phyloP scores from a whole-genome alignment of 2,329 filamentous ascomycete genomes.

The Colletotrichum sp. region DNA sequence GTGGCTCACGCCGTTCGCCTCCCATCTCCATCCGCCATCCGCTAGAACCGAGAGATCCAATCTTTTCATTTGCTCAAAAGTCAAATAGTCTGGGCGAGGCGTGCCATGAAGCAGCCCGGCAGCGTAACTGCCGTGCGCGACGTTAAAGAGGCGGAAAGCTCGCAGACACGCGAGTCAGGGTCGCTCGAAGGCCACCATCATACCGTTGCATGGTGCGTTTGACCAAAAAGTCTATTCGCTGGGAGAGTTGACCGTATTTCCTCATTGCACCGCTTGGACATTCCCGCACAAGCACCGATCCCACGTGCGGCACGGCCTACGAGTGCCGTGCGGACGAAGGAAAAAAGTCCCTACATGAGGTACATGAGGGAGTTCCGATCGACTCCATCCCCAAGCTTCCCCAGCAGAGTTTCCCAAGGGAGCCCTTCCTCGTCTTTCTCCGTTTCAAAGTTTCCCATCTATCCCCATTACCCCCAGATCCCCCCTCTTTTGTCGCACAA shows the following conservation, averaged over 20 bases:
- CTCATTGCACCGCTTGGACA: not conserved
- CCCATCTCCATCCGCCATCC: not conserved
- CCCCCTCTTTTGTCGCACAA: not conserved
- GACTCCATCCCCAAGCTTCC: not conserved
- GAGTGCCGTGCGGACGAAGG: not conserved
- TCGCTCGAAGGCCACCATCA: not conserved
- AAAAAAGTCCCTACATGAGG: not conserved
- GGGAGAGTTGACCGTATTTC: not conserved
- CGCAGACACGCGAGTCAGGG: not conserved
- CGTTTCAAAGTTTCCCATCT: not conserved
- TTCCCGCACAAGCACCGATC: not conserved
- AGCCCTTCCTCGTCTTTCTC: not conserved
- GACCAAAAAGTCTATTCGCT: conserved; percentile 6
- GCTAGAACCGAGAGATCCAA: not conserved
- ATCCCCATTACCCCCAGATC: not conserved
- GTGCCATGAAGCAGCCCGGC: not conserved
- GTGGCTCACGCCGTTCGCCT: not conserved
- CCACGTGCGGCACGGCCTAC: not conserved
- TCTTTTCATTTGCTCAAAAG: not conserved
- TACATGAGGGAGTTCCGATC: not conserved
- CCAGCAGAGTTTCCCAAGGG: not conserved
- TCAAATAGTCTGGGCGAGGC: not conserved
- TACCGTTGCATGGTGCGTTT: conserved; percentile 13
- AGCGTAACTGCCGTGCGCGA: not conserved
- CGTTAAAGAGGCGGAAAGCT: not conserved